These are phyloP conservation scores for Cucumis hystrix DNA, from an alignment of 306 rosid genomes.

Conservation along the genomic window DNA sequence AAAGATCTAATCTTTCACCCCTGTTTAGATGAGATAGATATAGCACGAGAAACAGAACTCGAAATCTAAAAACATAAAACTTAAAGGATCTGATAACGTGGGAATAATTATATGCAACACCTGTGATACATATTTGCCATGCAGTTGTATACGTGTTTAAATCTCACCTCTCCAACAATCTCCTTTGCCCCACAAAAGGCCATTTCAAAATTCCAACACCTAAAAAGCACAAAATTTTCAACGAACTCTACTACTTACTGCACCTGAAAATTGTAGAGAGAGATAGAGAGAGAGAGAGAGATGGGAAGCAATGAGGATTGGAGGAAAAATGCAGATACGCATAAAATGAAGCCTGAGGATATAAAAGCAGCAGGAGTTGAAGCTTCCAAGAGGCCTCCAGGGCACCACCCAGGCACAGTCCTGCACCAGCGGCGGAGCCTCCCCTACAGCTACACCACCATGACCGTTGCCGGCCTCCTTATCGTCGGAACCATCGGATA, in stretches of 20 bases:
- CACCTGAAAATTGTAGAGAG: not conserved
- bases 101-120: not conserved
- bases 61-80: too few relatives aligned
- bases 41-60: too few relatives aligned
- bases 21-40: too few relatives aligned
- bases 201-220: not conserved
- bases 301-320: constrained; percentile 35
- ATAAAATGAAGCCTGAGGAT: constrained; percentile 41
- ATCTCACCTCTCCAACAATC: not conserved
- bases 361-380: constrained; percentile 50
- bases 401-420: constrained; percentile 27
- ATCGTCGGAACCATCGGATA: constrained; percentile 32
- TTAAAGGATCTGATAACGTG: not conserved
- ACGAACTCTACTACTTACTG: not conserved
- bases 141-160: not conserved
- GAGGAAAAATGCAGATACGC: constrained; percentile 53
- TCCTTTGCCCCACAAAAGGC: not conserved
- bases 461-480: constrained; percentile 29
- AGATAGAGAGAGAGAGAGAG: not conserved
- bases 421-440: constrained; percentile 61
- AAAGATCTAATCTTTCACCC: too few relatives aligned
- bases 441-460: constrained; percentile 23
- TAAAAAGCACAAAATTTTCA: not conserved
- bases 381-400: constrained; percentile 52
- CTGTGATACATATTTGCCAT: not conserved